Evolutionary conservation across 225 moss, liverwort and hornwort genomes (phyloP), one percentile per base, ranked within the genome.

Genomic region (Straminergon stramineum): DNA sequence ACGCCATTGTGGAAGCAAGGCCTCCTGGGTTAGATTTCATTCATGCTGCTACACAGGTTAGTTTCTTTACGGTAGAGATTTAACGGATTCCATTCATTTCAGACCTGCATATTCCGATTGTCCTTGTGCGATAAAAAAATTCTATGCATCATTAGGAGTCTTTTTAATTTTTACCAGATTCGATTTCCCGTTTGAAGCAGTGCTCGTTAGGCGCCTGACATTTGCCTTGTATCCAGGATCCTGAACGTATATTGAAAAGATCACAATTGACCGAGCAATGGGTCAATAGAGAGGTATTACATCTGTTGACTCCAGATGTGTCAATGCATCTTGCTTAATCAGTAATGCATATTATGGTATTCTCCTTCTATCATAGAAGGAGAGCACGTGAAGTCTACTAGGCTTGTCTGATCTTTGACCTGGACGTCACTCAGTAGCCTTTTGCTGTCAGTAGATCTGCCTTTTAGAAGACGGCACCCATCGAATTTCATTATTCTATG

Each of bases 1-100:
- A 95, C 92, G 97, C 97, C 51, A 91, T 99, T 92, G 95, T 99
- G 68, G 97, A 96, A 90, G 95, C 97, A 43, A 92, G 90, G 60
- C 99, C 99, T 35, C 96, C 93, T 28, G 95, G 95, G 89, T 90
- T 99, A 87, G 93, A 99, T 93, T 95, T 92, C 65, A 94, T 99
- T 87, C 96, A 93, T 94, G 97, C 97, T 87, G 96, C 94, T 66
- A 97, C 99, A 83, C 99, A 99, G 96, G 99, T 97, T 81, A 64
- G 92, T 70, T 52, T 52, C 67, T 51, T 78, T 35, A 53, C 57
- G 82, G 53, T 67, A 61, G 19, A 80, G 56, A 81, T 90, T 51
- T 75, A 34, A 56, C 75, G 80, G 17, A 84, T 75, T 74, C 45
- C 37, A 34, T 90, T 60, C 62, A 84, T 68, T 76, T 52, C 13